Base-by-base conservation (phyloP, 2,329 filamentous ascomycete species). In the Fusarium stilboides region DNA sequence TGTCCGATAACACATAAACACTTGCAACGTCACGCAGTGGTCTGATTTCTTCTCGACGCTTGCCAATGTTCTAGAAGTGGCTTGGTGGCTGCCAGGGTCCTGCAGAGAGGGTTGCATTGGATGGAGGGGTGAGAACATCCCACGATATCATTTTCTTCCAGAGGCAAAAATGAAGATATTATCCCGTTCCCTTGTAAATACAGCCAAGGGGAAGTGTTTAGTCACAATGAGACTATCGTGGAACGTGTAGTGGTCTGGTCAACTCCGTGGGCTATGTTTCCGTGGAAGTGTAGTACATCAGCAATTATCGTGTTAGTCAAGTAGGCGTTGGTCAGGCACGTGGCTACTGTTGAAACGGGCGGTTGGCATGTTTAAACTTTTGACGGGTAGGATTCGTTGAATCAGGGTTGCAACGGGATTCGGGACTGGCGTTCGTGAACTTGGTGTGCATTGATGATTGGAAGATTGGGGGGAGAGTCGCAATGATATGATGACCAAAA, bases 11-110 rank as follows among this genome's bases (percentile, higher is more conserved):
- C 44, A 47, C 50, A 46, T 40, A 58, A 17, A 33, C 19, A 24
- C 28, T 24, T 22, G 33, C n/a, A 42, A 22, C 15, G 20, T 24
- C 34, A 39, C n/a, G 20, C 7, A 53, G 45, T 65, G 62, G 62
- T 28, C 65, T 56, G 60, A 69, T 66, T 47, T 55, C 50, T 58
- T 53, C 39, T 51, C 28, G 8, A 40, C 20, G 39, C 33, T 46
- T 47, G 37, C 45, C 19, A 46, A 42, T 40, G 61, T 69, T 69
- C 66, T 67, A 62, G 47, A 69, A 52, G 62, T 34, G 61, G 66
- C 51, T 62, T 69, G 65, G 58, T 65, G 52, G 58, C 44, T 36
- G 49, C 43, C 60, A 40, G 40, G 65, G 65, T 42, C 51, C 39
- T 66, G 33, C 39, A 40, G 42, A 24, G 47, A 63, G 49, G 47